Percentiles rank a stretch among this genome's conserved stretches.
Evolutionary conservation across 257 asterid species (phyloP).

Genomic region (Coffea canephora): DNA sequence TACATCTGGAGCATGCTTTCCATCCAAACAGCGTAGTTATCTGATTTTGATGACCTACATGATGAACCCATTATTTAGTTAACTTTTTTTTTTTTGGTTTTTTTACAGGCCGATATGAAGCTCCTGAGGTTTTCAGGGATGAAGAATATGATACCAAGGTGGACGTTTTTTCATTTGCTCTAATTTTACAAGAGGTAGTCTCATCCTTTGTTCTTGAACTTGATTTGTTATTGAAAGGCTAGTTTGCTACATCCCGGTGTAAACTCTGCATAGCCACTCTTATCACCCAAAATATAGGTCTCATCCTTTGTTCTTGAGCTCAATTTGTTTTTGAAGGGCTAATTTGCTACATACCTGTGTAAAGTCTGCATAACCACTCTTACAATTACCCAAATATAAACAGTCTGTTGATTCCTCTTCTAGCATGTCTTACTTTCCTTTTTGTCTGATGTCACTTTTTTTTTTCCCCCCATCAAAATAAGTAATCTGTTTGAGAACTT

Average conservation of each 20-base stretch:
- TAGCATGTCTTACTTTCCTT: not conserved
- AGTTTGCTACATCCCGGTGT: not conserved
- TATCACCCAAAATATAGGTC: not conserved
- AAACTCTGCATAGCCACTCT: not conserved
- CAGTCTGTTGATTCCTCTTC: not conserved
- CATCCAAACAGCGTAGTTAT: not conserved
- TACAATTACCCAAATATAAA: not conserved
- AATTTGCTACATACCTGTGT: not conserved
- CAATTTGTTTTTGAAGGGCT: not conserved
- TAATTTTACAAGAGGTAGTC: slow-evolving; percentile 88
- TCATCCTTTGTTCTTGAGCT: not conserved
- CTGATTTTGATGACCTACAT: not conserved
- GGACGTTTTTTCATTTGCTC: slow-evolving; percentile 91
- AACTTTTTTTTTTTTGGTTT: slow-evolving; percentile 17
- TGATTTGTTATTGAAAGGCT: not conserved
- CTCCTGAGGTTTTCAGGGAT: slow-evolving; percentile 85
- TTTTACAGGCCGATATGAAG: slow-evolving; percentile 78
- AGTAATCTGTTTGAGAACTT: not conserved
- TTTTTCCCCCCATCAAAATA: not conserved
- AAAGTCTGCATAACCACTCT: not conserved
- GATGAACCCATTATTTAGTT: not conserved
- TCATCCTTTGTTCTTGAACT: not conserved
- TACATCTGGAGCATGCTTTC: slow-evolving; percentile 3
- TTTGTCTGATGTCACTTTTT: not conserved
- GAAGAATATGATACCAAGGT: slow-evolving; percentile 95